Evolutionary conservation across 306 rosid species (phyloP).

Genomic region (Prunus campanulata): DNA sequence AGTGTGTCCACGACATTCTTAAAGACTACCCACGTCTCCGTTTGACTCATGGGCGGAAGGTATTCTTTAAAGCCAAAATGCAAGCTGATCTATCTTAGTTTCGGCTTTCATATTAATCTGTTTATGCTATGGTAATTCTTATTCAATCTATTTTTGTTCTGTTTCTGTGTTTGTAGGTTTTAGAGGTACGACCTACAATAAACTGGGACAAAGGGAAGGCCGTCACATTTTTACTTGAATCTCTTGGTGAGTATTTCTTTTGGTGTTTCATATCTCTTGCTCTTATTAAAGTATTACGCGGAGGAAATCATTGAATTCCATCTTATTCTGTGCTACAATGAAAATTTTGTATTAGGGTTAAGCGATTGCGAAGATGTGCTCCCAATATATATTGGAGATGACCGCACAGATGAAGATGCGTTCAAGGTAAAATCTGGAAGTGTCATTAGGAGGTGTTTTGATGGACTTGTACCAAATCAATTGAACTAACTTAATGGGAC

Average conservation of each 20-base stretch:
- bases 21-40: slow-evolving; percentile 65
- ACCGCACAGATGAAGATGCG: slow-evolving; percentile 94
- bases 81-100: slow-evolving; percentile 1
- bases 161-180: slow-evolving; percentile 50
- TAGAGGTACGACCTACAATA: slow-evolving; percentile 91
- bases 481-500: neutral
- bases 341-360: slow-evolving; percentile 51
- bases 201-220: slow-evolving; percentile 99
- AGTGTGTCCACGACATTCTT: slow-evolving; percentile 57
- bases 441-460: neutral
- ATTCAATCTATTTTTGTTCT: neutral
- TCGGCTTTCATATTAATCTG: neutral
- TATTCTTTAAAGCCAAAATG: slow-evolving; percentile 25
- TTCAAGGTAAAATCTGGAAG: slow-evolving; percentile 55
- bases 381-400: slow-evolving; percentile 92
- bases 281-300: neutral
- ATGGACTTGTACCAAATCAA: slow-evolving; percentile 1
- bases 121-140: neutral
- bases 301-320: neutral
- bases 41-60: slow-evolving; percentile 94
- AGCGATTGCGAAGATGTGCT: slow-evolving; percentile 75
- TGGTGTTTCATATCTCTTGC: neutral
- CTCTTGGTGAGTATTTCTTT: slow-evolving; percentile 64
- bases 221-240: slow-evolving; percentile 84
- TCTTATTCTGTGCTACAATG: slow-evolving; percentile 28